These are phyloP conservation scores for Talaromyces sp. DNA, from an alignment of 2,329 filamentous ascomycete species.

Conservation along the genomic window DNA sequence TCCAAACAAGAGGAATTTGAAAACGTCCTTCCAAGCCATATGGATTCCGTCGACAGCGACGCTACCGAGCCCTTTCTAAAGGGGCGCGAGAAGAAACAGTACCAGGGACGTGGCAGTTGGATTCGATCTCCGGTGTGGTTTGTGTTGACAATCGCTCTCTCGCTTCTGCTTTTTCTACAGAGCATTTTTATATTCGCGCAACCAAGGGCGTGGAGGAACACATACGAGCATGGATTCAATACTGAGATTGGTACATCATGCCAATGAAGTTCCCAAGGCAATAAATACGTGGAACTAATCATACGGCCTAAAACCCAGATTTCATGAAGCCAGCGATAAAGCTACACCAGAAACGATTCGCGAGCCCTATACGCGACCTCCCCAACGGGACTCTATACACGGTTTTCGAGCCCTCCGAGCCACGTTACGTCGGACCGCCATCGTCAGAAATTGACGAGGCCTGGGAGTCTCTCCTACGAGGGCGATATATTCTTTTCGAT, in stretches of 20 bases:
- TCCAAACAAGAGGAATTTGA: background rate
- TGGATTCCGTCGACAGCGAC: background rate
- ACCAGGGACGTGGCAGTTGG: background rate
- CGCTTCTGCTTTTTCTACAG: background rate
- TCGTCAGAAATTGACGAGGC: slow-evolving; percentile 8
- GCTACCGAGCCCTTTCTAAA: background rate
- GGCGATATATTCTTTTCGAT: slow-evolving; percentile 9
- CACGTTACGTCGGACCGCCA: slow-evolving; percentile 1
- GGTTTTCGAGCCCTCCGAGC: slow-evolving; percentile 5
- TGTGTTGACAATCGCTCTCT: background rate
- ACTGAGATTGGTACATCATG: slow-evolving; percentile 4
- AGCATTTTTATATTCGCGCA: background rate
- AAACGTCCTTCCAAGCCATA: too few species aligned
- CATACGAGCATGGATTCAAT: slow-evolving; percentile 1
- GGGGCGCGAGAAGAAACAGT: background rate
- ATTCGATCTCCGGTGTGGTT: background rate
- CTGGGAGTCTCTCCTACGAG: background rate
- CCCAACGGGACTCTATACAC: slow-evolving; percentile 10
- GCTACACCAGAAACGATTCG: slow-evolving; percentile 7
- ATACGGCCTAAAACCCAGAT: background rate
- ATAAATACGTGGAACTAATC: background rate
- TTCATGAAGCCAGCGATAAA: slow-evolving; percentile 6
- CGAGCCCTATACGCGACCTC: slow-evolving; percentile 3
- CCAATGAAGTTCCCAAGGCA: background rate
- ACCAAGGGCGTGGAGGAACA: background rate